A percentile compares a stretch with the other conserved stretches of the same genome.
Evolutionary conservation across 495 filamentous ascomycete species (phyloP).

Genomic region (Cetradonia linearis): DNA sequence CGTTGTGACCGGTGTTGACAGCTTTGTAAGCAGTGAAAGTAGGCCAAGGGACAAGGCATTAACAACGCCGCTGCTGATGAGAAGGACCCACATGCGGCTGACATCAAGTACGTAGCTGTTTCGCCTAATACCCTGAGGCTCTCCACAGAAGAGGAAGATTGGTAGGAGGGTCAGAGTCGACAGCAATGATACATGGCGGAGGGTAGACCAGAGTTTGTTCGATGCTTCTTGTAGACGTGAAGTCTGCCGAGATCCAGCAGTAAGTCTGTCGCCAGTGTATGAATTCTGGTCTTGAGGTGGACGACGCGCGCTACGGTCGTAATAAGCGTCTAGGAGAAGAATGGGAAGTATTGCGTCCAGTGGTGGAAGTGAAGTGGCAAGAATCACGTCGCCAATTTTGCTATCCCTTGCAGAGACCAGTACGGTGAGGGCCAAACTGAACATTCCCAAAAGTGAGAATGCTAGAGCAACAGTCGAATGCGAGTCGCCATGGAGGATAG

Average conservation of each 20-base stretch:
- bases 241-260: background rate
- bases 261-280: background rate
- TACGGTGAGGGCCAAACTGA: background rate
- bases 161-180: conserved; percentile 3
- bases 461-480: conserved; percentile 9
- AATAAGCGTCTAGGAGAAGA: conserved; percentile 1
- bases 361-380: conserved; percentile 3
- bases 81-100: background rate
- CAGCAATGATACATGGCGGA: conserved; percentile 10
- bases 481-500: conserved; percentile 1
- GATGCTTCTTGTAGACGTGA: background rate
- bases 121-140: conserved; percentile 3
- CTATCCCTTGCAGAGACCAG: background rate
- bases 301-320: background rate
- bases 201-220: conserved; percentile 10
- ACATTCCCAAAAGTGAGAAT: conserved; percentile 4
- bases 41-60: background rate
- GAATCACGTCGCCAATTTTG: background rate
- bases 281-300: background rate
- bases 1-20: background rate
- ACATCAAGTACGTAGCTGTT: conserved; percentile 19
- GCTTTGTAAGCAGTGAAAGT: background rate
- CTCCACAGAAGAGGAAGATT: conserved; percentile 10
- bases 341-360: conserved; percentile 13
- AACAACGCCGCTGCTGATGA: conserved; percentile 3